phyloP scores from a whole-genome alignment of 106 monocot genomes.

The Apostasia ramifera region DNA sequence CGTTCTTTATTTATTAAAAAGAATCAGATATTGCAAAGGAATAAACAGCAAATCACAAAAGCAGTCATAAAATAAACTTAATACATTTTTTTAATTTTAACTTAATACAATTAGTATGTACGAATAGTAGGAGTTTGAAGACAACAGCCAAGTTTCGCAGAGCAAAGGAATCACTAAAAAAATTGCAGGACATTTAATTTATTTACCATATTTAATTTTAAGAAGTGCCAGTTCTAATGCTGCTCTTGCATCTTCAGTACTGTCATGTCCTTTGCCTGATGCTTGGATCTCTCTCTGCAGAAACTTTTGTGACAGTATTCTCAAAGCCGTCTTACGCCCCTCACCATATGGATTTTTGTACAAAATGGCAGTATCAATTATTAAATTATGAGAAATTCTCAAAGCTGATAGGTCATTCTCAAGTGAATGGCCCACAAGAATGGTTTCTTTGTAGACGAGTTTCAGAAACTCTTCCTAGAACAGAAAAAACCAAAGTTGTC shows the following conservation, averaged over 20 bases:
- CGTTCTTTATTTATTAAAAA: too few species aligned
- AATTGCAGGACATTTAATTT: background rate
- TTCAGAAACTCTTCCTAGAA: slow-evolving; percentile 74
- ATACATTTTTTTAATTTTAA: too few species aligned
- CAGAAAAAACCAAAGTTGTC: background rate
- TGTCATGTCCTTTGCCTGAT: slow-evolving; percentile 81
- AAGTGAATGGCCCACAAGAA: slow-evolving; percentile 93
- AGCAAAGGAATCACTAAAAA: background rate
- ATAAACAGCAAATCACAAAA: too few species aligned
- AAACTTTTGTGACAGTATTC: slow-evolving; percentile 63
- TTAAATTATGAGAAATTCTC: slow-evolving; percentile 69
- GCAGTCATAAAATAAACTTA: too few species aligned
- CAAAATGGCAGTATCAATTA: slow-evolving; percentile 91
- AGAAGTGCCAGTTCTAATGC: slow-evolving; percentile 73
- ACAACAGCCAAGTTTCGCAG: too few species aligned
- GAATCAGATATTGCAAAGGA: too few species aligned
- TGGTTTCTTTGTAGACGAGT: slow-evolving; percentile 78
- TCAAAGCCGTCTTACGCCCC: slow-evolving; percentile 55
- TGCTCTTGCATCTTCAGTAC: slow-evolving; percentile 94
- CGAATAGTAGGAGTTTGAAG: too few species aligned
- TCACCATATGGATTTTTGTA: slow-evolving; percentile 46
- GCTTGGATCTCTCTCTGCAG: slow-evolving; percentile 67
- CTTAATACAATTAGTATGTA: too few species aligned
- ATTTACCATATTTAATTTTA: slow-evolving; percentile 73
- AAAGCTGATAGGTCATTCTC: slow-evolving; percentile 97